Evolutionary conservation across 768 basidiomycete genomes (phyloP).

Genomic region (Lactarius deliciosus): DNA sequence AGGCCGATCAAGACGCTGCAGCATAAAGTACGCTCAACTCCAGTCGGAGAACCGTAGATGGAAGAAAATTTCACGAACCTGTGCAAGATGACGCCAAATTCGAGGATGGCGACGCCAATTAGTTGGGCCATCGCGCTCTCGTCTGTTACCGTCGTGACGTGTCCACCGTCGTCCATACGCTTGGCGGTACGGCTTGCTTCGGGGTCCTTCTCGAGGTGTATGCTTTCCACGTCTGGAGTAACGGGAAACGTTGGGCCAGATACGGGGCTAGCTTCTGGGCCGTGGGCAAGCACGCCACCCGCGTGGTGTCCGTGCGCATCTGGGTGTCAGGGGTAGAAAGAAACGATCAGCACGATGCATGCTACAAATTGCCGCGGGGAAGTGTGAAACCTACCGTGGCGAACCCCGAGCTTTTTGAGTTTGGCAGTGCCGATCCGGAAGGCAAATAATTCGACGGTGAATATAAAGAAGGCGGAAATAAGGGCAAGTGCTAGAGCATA

Average conservation of each 20-base stretch:
- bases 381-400: slow-evolving; percentile 48
- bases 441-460: slow-evolving; percentile 81
- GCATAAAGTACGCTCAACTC: not conserved
- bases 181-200: slow-evolving; percentile 35
- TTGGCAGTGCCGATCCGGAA: slow-evolving; percentile 83
- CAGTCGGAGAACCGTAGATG: not conserved
- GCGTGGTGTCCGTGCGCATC: slow-evolving; percentile 67
- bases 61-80: slow-evolving; percentile 42
- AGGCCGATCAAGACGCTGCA: slow-evolving; percentile 79
- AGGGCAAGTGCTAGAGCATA: slow-evolving; percentile 82
- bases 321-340: slow-evolving; percentile 31
- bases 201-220: not conserved
- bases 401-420: slow-evolving; percentile 62
- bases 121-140: slow-evolving; percentile 56
- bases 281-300: slow-evolving; percentile 66
- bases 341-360: not conserved
- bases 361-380: not conserved
- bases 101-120: slow-evolving; percentile 86
- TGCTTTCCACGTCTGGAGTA: slow-evolving; percentile 7
- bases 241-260: not conserved
- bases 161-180: slow-evolving; percentile 23
- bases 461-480: slow-evolving; percentile 77
- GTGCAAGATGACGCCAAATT: slow-evolving; percentile 90
- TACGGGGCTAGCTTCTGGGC: slow-evolving; percentile 49
- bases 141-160: slow-evolving; percentile 37